Base-by-base conservation (phyloP, 768 basidiomycete species). In the Myochromella boudieri region DNA sequence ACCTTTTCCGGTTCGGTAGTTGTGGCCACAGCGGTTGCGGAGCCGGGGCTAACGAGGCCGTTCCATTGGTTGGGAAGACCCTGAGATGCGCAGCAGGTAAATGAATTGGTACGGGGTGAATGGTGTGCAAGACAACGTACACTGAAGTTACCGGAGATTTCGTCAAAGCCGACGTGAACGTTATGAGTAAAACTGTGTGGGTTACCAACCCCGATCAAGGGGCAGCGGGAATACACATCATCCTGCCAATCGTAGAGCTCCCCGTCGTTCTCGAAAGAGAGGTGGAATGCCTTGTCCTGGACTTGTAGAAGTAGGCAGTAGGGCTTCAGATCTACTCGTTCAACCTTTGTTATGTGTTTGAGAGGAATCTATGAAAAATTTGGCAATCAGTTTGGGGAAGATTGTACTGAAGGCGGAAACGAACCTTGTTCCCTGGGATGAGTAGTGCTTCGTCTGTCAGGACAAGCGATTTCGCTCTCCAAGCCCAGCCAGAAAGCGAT, bases 221-320 rank as follows among this genome's bases (percentile, higher is more conserved):
- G 69, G 34, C 65, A 69, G 4, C 70, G 66, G 34, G 61, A 61
- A 52, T 72, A 73, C 22, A 75, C 67, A 49, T 73, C 73, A 47
- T 75, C 73, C 42, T 71, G 70, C 72, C 73, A 75, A 50, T 72
- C 71, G 51, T 75, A 74, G 8, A 75, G 62, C 46, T 71, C 70
- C 15, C 59, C 56, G 46, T 73, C 72, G 17, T 60, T 64, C 27
- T 66, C 57, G 38, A 73, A 72, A 0, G 70, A 65, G 20, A 74
- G 56, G 37, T 67, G 62, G 46, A 64, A 71, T 15, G 57, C 55
- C 44, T 59, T 63, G 18, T 61, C 56, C 52, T 62, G 61, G 28
- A 65, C 61, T 53, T 65, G 65, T 24, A 73, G 51, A 20, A 58
- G 55, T 20, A 75, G 60, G 21, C 68, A 70, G 49, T 64, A 65